phyloP scores from a whole-genome alignment of 306 rosid species.

The Sicyos edulis region DNA sequence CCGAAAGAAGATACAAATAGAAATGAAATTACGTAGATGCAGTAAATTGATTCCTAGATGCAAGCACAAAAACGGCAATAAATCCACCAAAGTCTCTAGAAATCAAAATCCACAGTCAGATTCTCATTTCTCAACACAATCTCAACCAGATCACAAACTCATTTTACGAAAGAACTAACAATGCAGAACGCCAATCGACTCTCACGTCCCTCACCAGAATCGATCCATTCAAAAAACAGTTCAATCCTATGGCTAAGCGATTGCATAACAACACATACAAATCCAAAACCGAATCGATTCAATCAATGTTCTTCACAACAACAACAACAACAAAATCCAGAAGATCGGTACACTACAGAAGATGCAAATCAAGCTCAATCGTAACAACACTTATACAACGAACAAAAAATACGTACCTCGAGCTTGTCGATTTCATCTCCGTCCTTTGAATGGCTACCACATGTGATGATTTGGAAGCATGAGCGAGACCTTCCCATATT shows the following conservation, averaged over 20 bases:
- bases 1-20: neutral
- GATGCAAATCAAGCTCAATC: neutral
- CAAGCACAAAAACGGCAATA: neutral
- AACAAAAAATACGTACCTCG: conserved; percentile 31
- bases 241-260: neutral
- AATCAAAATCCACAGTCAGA: conserved; percentile 4
- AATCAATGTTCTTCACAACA: neutral
- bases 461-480: conserved; percentile 71
- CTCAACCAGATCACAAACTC: conserved; percentile 13
- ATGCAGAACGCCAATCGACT: neutral
- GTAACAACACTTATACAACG: neutral
- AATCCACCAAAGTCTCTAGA: conserved; percentile 10
- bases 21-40: neutral
- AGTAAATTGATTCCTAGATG: conserved; percentile 12
- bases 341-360: too few species aligned
- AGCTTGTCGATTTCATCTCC: conserved; percentile 44
- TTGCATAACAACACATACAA: neutral
- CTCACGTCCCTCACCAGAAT: neutral
- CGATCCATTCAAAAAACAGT: neutral
- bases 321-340: neutral
- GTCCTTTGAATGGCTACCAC: conserved; percentile 57
- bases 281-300: conserved; percentile 8
- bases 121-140: conserved; percentile 3
- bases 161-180: neutral
- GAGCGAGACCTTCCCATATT: conserved; percentile 61